phyloP scores from a whole-genome alignment of 805 yeast genomes.

The Schwanniomyces pseudopolymorphus region DNA sequence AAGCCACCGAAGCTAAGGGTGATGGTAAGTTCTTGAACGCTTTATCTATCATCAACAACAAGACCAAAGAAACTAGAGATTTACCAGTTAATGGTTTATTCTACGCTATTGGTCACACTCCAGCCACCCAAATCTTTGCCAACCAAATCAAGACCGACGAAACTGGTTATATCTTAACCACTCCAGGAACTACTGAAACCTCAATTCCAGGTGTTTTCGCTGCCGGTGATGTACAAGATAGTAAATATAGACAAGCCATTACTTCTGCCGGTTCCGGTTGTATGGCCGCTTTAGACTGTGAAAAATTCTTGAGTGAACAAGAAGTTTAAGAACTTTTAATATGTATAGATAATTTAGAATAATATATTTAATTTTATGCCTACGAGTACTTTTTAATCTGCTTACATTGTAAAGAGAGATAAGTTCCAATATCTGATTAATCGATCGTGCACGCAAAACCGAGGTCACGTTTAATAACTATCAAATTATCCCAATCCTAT shows the following conservation, averaged over 20 bases:
- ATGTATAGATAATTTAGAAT: neutral
- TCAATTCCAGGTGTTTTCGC: constrained; percentile 91
- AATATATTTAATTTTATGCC: neutral
- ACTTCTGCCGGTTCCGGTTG: constrained; percentile 99
- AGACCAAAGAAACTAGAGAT: constrained; percentile 66
- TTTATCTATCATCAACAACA: constrained; percentile 66
- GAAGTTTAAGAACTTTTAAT: constrained; percentile 7
- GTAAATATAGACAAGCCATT: constrained; percentile 95
- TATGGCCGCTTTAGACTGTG: constrained; percentile 98
- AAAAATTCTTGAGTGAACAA: constrained; percentile 70
- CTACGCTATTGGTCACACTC: constrained; percentile 97
- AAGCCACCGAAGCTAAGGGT: constrained; percentile 86
- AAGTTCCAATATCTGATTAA: too few species aligned
- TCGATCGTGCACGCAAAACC: neutral
- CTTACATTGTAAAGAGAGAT: too few species aligned
- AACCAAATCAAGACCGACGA: constrained; percentile 83
- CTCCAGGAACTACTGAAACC: constrained; percentile 86
- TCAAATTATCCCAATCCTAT: neutral
- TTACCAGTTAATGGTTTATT: constrained; percentile 86
- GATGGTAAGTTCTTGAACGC: constrained; percentile 78
- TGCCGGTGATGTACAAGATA: constrained; percentile 99
- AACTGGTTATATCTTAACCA: constrained; percentile 83
- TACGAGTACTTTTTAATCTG: neutral
- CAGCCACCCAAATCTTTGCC: constrained; percentile 83
- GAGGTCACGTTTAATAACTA: neutral